Evolutionary conservation across 2,329 filamentous ascomycete genomes (phyloP).

Genomic region (Colletotrichum agaves): DNA sequence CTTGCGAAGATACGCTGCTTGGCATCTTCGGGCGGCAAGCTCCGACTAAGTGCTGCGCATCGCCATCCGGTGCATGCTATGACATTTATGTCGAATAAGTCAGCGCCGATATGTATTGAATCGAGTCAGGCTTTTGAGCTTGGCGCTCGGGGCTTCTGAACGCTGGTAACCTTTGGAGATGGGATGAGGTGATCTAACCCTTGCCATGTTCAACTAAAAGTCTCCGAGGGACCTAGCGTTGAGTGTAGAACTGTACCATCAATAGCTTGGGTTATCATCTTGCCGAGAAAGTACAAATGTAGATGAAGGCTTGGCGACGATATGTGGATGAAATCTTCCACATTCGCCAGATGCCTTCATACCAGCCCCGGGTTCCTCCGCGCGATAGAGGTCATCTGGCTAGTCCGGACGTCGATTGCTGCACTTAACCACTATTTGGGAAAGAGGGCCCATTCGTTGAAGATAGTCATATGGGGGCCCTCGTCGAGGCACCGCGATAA

Average conservation of each 20-base stretch:
- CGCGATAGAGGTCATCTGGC: background rate
- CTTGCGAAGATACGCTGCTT: slow-evolving; percentile 5
- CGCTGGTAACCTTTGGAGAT: background rate
- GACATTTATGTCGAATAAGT: background rate
- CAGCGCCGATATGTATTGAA: background rate
- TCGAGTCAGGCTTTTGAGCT: slow-evolving; percentile 8
- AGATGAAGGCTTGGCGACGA: background rate
- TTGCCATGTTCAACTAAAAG: background rate
- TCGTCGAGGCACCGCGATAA: background rate
- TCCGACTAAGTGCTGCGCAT: slow-evolving; percentile 11
- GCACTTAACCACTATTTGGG: background rate
- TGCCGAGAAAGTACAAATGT: background rate
- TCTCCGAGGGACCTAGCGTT: background rate
- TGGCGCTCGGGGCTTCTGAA: background rate
- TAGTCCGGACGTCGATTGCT: background rate
- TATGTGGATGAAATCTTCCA: background rate
- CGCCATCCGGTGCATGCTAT: background rate
- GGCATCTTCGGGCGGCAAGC: slow-evolving; percentile 5
- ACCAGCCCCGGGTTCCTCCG: slow-evolving; percentile 22
- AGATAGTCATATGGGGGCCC: background rate
- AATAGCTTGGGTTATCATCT: background rate
- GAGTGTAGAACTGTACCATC: background rate
- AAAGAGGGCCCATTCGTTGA: background rate
- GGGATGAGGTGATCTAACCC: background rate
- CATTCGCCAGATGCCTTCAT: background rate